Base-by-base conservation (phyloP, 176 grass and related monocot genomes). In the Paspalum notatum region DNA sequence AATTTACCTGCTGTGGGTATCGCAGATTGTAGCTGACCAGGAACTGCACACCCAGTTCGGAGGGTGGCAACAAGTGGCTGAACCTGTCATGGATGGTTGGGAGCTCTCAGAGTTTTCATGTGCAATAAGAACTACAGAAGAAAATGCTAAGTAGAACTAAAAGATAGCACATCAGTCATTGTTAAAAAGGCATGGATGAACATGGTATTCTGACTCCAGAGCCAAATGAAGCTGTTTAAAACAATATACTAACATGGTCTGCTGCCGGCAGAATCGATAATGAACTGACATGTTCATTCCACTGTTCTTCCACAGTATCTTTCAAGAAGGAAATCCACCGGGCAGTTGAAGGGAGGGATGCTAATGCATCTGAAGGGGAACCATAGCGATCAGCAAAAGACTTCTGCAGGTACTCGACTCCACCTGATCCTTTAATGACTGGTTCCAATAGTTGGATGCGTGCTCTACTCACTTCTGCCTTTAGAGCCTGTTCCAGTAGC, bases 321-420 rank as follows among this genome's bases (percentile, higher is more conserved):
- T 72, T 85, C 40, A 87, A 39, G 8, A 81, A 47, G 54, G 88
- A 93, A 83, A 93, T 82, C 95, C 95, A 98, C 22, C 24, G 74
- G 22, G 50, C 20, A 73, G 95, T 95, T 53, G 63, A 85, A 71
- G 92, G 92, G 42, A 95, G 88, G 71, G 78, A 63, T 45, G 74
- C 75, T 63, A 72, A 69, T 44, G 84, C 86, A 53, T 46, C 80
- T 54, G 71, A 81, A 46, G 87, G 90, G 69, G 78, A 56, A 57
- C 90, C 92, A 87, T 89, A 98, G 22, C 62, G 90, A 74, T 94
- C 90, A 67, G 81, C 39, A 83, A 98, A 98, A 76, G 92, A 84
- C 57, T 91, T 94, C 78, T 91, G 92, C 63, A 98, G 83, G 67
- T 98, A 98, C 50, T 95, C 92, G 42, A 93, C 74, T 85, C 95